phyloP scores from a whole-genome alignment of 176 grass and related monocot species.

The Oryza meyeriana region DNA sequence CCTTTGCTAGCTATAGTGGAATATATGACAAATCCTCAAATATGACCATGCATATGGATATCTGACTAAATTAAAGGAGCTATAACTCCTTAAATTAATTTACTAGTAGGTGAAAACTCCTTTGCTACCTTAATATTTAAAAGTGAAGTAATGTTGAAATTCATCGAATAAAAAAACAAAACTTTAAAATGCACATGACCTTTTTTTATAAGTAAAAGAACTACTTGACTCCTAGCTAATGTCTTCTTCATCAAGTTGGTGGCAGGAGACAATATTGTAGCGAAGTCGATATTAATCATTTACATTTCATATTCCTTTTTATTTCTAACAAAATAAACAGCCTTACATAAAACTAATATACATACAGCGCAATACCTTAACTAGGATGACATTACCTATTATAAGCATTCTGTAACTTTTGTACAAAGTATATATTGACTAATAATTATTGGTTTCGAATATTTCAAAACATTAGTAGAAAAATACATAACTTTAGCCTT shows the following conservation, averaged over 20 bases:
- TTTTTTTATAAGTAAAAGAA: not conserved
- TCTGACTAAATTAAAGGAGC: not conserved
- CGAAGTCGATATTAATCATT: too few species aligned
- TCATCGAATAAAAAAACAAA: not conserved
- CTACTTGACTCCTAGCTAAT: not conserved
- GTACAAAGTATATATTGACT: too few species aligned
- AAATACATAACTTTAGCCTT: too few species aligned
- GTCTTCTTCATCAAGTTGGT: not conserved
- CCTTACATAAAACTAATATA: too few species aligned
- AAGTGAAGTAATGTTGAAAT: not conserved
- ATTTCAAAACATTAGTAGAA: too few species aligned
- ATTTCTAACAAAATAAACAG: too few species aligned
- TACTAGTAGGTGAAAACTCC: not conserved
- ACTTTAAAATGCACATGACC: not conserved
- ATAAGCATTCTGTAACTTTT: too few species aligned
- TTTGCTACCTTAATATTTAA: not conserved
- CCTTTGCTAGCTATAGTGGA: not conserved
- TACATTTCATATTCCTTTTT: too few species aligned
- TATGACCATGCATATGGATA: not conserved
- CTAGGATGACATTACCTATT: too few species aligned
- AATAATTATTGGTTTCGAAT: too few species aligned
- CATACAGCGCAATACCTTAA: too few species aligned
- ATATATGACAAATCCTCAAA: not conserved
- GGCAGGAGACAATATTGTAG: too few species aligned
- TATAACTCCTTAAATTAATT: not conserved